Conservation (phyloP, 176 grass and related monocot species). For the Cymbopogon citratus region DNA sequence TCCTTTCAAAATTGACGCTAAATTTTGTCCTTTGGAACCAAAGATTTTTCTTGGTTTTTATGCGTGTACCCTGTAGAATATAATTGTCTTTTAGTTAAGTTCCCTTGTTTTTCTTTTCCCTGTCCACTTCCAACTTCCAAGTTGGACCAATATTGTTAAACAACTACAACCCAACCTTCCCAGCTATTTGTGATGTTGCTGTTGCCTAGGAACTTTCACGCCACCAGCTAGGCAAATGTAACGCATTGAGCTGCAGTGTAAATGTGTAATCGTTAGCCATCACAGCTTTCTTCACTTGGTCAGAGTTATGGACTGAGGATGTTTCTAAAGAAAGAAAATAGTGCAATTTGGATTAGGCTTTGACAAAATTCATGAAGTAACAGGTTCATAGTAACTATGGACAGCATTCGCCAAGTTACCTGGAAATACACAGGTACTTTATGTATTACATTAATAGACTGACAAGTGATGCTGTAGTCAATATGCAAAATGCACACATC, state of each 20-base stretch:
- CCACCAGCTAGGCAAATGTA: not conserved
- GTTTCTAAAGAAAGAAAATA: not conserved
- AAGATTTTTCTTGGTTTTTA: not conserved
- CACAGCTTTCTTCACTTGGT: not conserved
- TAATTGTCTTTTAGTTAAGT: not conserved
- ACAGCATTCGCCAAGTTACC: not conserved
- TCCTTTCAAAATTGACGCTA: not conserved
- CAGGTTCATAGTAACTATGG: not conserved
- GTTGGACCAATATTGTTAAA: constrained; percentile 9
- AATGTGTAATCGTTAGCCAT: not conserved
- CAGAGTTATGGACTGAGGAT: not conserved
- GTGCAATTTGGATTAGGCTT: not conserved
- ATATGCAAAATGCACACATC: not conserved
- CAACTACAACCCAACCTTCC: not conserved
- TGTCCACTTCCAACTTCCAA: constrained; percentile 9
- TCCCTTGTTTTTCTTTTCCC: not conserved
- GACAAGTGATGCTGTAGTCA: not conserved
- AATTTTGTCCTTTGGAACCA: not conserved
- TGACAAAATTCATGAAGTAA: not conserved
- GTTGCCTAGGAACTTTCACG: not conserved
- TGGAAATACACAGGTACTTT: not conserved
- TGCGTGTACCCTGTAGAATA: not conserved
- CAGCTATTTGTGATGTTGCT: not conserved
- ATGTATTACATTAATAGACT: not conserved
- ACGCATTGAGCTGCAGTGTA: not conserved